phyloP scores from a whole-genome alignment of 116 monocot species.

The Iris pallida region DNA sequence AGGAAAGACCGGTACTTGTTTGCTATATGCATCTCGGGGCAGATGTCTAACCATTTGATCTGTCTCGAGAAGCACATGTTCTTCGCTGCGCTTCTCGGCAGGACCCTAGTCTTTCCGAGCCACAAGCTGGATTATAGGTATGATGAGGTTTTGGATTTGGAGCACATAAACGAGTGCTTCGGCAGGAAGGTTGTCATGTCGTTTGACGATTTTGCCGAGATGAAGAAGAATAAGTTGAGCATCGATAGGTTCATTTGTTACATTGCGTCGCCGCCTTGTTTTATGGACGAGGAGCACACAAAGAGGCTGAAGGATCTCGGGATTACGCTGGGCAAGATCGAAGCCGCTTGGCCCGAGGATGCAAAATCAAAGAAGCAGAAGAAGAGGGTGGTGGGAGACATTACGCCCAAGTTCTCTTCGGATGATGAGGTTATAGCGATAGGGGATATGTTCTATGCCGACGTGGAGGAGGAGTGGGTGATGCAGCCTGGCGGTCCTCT shows the following conservation, averaged over 20 bases:
- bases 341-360: constrained; percentile 85
- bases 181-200: constrained; percentile 75
- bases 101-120: constrained; percentile 73
- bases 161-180: constrained; percentile 85
- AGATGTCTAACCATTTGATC: constrained; percentile 94
- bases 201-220: constrained; percentile 62
- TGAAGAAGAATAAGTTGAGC: constrained; percentile 59
- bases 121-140: constrained; percentile 81
- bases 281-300: constrained; percentile 72
- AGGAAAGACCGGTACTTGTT: constrained; percentile 69
- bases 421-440: constrained; percentile 85
- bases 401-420: constrained; percentile 52
- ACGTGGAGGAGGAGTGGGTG: constrained; percentile 89
- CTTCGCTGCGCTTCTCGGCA: constrained; percentile 73
- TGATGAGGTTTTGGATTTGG: constrained; percentile 60
- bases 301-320: constrained; percentile 74
- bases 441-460: constrained; percentile 92
- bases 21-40: constrained; percentile 79
- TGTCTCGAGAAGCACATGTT: constrained; percentile 99
- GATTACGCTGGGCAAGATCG: constrained; percentile 58
- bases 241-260: constrained; percentile 89
- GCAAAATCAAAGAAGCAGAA: constrained; percentile 50
- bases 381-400: constrained; percentile 68
- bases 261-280: constrained; percentile 72
- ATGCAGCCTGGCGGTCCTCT: constrained; percentile 91